Percentiles rank a stretch among this genome's conserved stretches.
These are phyloP conservation scores for Epichloe uncinata DNA, from an alignment of 2,329 filamentous ascomycete genomes.

Conservation along the genomic window DNA sequence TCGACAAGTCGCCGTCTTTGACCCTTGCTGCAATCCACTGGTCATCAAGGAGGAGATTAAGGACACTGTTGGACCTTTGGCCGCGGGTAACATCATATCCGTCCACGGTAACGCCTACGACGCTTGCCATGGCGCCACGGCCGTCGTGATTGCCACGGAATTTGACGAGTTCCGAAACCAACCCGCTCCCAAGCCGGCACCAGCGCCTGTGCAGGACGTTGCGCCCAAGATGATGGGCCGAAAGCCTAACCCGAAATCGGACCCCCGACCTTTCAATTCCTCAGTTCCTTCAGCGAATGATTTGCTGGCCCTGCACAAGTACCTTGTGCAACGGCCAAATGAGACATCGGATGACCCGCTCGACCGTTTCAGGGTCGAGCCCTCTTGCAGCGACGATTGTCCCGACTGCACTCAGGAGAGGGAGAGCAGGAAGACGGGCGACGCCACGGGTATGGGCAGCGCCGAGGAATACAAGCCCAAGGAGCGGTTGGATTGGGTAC, in stretches of 20 bases:
- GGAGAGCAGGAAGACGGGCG: constrained; percentile 24
- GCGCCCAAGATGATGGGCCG: constrained; percentile 19
- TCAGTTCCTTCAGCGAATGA: constrained; percentile 28
- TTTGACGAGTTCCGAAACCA: constrained; percentile 41
- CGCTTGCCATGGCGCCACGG: constrained; percentile 35
- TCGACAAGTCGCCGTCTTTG: constrained; percentile 52
- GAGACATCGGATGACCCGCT: constrained; percentile 29
- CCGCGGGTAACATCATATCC: constrained; percentile 29
- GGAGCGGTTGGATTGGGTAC: constrained; percentile 38
- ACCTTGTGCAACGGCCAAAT: constrained; percentile 23
- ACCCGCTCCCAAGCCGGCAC: constrained; percentile 18
- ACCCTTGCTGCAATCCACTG: constrained; percentile 45
- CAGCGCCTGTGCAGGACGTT: constrained; percentile 14
- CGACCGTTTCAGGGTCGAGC: constrained; percentile 29
- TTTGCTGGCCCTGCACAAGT: constrained; percentile 33
- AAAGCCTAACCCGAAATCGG: constrained; percentile 27
- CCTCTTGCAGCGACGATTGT: constrained; percentile 30
- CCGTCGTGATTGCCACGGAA: constrained; percentile 41
- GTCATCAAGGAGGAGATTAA: constrained; percentile 38
- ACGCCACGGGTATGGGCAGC: constrained; percentile 29
- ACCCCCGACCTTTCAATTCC: constrained; percentile 32
- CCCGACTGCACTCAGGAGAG: constrained; percentile 35
- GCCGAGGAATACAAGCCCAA: constrained; percentile 32
- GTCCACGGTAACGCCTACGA: constrained; percentile 36
- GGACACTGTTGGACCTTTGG: constrained; percentile 24